Evolutionary conservation across 2,329 filamentous ascomycete genomes (phyloP), one percentile per base, ranked within the genome.

Genomic region (Ceratocystis destructans): DNA sequence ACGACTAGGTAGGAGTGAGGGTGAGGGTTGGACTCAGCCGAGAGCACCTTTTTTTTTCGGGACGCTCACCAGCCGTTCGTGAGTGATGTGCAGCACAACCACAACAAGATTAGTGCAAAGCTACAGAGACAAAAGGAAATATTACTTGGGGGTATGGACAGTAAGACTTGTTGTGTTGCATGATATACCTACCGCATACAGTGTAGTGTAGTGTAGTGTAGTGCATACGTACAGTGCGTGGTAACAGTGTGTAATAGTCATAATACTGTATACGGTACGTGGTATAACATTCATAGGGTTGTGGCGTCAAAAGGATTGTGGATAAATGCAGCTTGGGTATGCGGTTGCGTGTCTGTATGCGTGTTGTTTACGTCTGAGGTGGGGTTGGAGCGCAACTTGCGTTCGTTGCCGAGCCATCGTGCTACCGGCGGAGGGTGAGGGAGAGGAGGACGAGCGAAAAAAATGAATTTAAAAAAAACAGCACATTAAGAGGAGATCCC

Each of bases 81-180:
- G 37, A 15, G 37, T 41, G 37, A 41, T 41, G 37, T 41, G 37
- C 37, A 41, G 37, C 37, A 41, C 37, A 41, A 41, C 37, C 37
- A 41, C 37, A 41, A 41, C 37, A 15, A 12, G 37, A 3, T 41
- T 53, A 53, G 10, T 22, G 22, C 48, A 22, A 20, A 53, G 48
- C n/a, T n/a, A 53, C 12, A 50, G 46, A 50, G 12, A 50, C 17
- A 22, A 22, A 53, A 53, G n/a, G 12, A 53, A 10, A 22, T 1
- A 53, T 53, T n/a, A n/a, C 46, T 3, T 8, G 6, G 22, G 8
- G n/a, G 22, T n/a, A 8, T 33, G 28, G 55, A n/a, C 2, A 53
- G 48, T 22, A 59, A 37, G 55, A 59, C 33, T 59, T 59, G 37
- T 41, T n/a, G 55, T 37, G 55, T 37, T 59, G 48, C 20, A 53